Conservation (phyloP, 345 rosid species). For the Brassica carinata region DNA sequence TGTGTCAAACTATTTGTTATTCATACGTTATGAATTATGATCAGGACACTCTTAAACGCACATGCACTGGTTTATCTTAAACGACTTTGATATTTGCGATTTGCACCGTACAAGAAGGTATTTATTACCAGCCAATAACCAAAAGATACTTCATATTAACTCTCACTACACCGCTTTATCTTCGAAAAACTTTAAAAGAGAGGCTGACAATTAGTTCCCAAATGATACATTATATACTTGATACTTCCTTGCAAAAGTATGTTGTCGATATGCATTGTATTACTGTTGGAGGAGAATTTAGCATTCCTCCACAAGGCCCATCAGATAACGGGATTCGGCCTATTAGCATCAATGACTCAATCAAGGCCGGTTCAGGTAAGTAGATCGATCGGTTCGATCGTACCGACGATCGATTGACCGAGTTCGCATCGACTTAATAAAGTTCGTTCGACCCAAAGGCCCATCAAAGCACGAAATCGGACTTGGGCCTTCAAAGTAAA, state of each 20-base stretch:
- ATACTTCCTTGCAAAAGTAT: not conserved
- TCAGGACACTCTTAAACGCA: not conserved
- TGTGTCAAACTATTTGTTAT: not conserved
- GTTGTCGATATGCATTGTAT: not conserved
- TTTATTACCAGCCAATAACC: not conserved
- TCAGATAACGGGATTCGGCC: too few relatives aligned
- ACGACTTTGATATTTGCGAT: not conserved
- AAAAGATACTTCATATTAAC: not conserved
- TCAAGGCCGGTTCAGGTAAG: too few relatives aligned
- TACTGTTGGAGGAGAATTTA: too few relatives aligned
- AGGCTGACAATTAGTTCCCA: not conserved
- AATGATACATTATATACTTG: not conserved
- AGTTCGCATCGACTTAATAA: too few relatives aligned
- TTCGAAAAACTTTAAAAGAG: not conserved
- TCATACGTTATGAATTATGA: not conserved
- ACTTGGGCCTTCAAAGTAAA: too few relatives aligned
- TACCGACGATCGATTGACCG: too few relatives aligned
- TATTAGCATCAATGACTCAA: too few relatives aligned
- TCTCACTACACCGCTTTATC: not conserved
- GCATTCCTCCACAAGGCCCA: too few relatives aligned
- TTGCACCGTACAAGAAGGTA: not conserved
- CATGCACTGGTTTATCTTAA: constrained; percentile 8
- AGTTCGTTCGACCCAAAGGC: too few relatives aligned
- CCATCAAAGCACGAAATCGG: too few relatives aligned
- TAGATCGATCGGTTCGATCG: too few relatives aligned